A percentile compares a stretch with the other conserved stretches of the same genome.
phyloP scores from a whole-genome alignment of 192 early-diverging fungal species.

The Fimicolochytrium jonesii region DNA sequence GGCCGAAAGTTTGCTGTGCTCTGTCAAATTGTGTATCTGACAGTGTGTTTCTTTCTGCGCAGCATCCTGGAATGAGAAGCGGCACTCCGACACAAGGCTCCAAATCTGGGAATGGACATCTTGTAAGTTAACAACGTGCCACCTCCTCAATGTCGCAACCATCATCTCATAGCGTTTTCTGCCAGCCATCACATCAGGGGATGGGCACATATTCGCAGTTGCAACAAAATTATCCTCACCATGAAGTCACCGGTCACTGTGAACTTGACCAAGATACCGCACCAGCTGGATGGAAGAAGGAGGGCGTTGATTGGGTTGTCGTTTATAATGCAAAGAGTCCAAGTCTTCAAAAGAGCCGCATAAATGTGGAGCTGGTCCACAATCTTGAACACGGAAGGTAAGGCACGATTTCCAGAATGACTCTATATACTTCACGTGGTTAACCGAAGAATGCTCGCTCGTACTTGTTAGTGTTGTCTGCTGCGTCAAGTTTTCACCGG shows the following conservation, averaged over 20 bases:
- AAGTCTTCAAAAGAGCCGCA: slow-evolving; percentile 11
- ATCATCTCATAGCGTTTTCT: too few relatives aligned
- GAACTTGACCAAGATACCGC: slow-evolving; percentile 73
- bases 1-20: too few relatives aligned
- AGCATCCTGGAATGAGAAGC: too few relatives aligned
- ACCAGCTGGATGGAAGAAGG: slow-evolving; percentile 70
- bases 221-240: slow-evolving; percentile 16
- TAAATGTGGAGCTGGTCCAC: slow-evolving; percentile 40
- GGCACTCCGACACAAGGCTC: slow-evolving; percentile 8
- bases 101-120: too few relatives aligned
- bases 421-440: not conserved
- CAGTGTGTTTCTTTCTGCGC: too few relatives aligned
- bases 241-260: slow-evolving; percentile 48
- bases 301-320: slow-evolving; percentile 85
- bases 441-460: not conserved
- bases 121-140: too few relatives aligned
- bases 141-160: too few relatives aligned
- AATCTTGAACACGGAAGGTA: slow-evolving; percentile 57
- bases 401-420: not conserved
- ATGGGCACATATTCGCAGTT: not conserved
- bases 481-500: slow-evolving; percentile 92
- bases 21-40: too few relatives aligned
- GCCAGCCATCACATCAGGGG: slow-evolving; percentile 11
- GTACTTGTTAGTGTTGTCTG: slow-evolving; percentile 80
- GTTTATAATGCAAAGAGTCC: slow-evolving; percentile 47